Base-by-base conservation (phyloP, 2,329 filamentous ascomycete species). In the Alternaria brassicae region DNA sequence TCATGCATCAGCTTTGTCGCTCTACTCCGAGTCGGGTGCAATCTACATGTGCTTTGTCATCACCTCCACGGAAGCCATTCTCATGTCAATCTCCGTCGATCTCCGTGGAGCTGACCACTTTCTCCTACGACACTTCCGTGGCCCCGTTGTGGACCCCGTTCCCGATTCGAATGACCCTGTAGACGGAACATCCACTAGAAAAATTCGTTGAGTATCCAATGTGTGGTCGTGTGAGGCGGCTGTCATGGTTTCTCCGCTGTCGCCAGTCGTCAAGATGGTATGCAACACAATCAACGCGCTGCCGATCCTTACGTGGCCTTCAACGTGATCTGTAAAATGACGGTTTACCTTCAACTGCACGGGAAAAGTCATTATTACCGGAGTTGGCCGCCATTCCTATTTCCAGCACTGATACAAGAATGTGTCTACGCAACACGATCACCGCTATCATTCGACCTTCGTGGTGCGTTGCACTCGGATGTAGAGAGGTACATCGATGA, bases 81-180 rank as follows among this genome's bases (percentile, higher is more conserved):
- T 9, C 6, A 56, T 15, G 54, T 53, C 39, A 37, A 57, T 57
- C 53, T 50, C 6, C 19, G 37, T 40, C 12, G 48, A 21, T 51
- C 36, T 21, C 17, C 10, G 36, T 39, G 36, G 17, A 21, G 12
- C 17, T 4, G 17, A 12, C 28, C 19, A 40, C 6, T 17, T 25
- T 23, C 32, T 37, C 21, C 39, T n/a, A 37, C 48, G 17, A 53
- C 30, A n/a, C 17, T 15, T 28, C 19, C 19, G 30, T 15, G 8
- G 3, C 21, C 21, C 34, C 21, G 19, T 21, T 42, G 32, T 8
- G 5, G n/a, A n/a, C 19, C 51, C 28, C 51, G 30, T 15, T 19
- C 36, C 32, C 15, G 17, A 27, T 25, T 30, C 28, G n/a, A 23
- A 48, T 4, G 56, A 21, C 50, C 37, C 50, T 39, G 51, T 34